Conservation (phyloP, 352 stramenopile genomes). For the Pythium dissimile region DNA sequence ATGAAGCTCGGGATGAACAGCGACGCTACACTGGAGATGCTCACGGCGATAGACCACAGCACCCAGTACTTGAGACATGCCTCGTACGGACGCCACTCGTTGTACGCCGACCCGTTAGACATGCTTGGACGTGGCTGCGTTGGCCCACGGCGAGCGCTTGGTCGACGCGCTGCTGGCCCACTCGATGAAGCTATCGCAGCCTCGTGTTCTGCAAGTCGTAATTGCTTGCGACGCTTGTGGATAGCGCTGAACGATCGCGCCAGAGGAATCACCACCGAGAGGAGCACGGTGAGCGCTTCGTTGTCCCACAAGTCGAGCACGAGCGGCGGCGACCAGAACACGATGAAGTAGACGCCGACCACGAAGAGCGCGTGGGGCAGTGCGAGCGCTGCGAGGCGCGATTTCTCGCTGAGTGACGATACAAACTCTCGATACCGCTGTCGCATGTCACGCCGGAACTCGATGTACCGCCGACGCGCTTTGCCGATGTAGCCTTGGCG, state of each 20-base stretch:
- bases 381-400: slow-evolving; percentile 49
- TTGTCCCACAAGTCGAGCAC: slow-evolving; percentile 53
- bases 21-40: slow-evolving; percentile 43
- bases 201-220: slow-evolving; percentile 7
- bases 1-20: slow-evolving; percentile 71
- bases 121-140: neutral
- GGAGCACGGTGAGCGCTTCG: slow-evolving; percentile 50
- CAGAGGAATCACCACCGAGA: slow-evolving; percentile 65
- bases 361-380: slow-evolving; percentile 72
- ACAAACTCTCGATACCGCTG: slow-evolving; percentile 70
- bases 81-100: slow-evolving; percentile 69
- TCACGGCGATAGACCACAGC: slow-evolving; percentile 63
- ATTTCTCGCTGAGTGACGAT: slow-evolving; percentile 65
- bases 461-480: slow-evolving; percentile 44
- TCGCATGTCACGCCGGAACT: slow-evolving; percentile 43
- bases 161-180: neutral
- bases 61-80: slow-evolving; percentile 85
- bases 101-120: slow-evolving; percentile 4
- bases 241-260: slow-evolving; percentile 63
- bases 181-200: neutral
- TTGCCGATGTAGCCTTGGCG: slow-evolving; percentile 68
- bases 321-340: slow-evolving; percentile 48
- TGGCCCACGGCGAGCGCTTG: neutral
- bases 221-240: slow-evolving; percentile 40
- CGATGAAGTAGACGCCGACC: slow-evolving; percentile 45